These are phyloP conservation scores for Arthonia radiata DNA, from an alignment of 495 filamentous ascomycete species.

Conservation along the genomic window DNA sequence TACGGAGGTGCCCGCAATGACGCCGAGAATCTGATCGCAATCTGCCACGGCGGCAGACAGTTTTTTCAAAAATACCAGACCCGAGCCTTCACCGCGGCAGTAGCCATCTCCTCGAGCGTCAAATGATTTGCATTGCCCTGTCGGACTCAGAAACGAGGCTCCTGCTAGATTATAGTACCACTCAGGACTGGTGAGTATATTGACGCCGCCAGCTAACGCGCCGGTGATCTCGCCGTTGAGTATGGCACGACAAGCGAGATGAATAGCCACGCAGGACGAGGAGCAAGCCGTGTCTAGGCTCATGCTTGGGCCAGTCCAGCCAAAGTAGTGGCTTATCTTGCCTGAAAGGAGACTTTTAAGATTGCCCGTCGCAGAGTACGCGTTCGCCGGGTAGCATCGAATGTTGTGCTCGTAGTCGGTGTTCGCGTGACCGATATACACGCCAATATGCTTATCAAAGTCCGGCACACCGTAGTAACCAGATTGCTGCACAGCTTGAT, in stretches of 20 bases:
- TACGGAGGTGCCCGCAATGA: no score
- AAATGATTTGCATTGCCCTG: no score
- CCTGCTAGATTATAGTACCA: conserved; percentile 12
- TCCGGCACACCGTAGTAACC: conserved; percentile 14
- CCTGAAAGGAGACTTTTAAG: conserved; percentile 16
- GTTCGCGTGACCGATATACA: conserved; percentile 13
- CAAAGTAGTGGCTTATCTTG: conserved; percentile 19
- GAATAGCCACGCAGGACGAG: conserved; percentile 18
- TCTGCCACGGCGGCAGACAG: no score
- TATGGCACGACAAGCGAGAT: conserved; percentile 16
- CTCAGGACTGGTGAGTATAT: conserved; percentile 16
- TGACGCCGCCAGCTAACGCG: conserved; percentile 20
- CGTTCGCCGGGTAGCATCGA: conserved; percentile 12
- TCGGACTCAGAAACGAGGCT: conserved; percentile 19
- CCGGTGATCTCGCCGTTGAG: conserved; percentile 15
- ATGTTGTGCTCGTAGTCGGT: conserved; percentile 20
- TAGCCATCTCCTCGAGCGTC: conserved; percentile 15
- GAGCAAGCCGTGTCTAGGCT: conserved; percentile 25
- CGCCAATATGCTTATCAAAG: conserved; percentile 11
- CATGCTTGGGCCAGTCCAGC: conserved; percentile 23
- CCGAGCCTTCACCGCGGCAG: conserved; percentile 16
- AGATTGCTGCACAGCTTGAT: no score
- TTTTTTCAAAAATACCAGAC: conserved; percentile 15
- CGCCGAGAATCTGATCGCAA: no score
- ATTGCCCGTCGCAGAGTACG: conserved; percentile 16